Evolutionary conservation across 768 basidiomycete genomes (phyloP).

Genomic region (Trametes cinnabarina): DNA sequence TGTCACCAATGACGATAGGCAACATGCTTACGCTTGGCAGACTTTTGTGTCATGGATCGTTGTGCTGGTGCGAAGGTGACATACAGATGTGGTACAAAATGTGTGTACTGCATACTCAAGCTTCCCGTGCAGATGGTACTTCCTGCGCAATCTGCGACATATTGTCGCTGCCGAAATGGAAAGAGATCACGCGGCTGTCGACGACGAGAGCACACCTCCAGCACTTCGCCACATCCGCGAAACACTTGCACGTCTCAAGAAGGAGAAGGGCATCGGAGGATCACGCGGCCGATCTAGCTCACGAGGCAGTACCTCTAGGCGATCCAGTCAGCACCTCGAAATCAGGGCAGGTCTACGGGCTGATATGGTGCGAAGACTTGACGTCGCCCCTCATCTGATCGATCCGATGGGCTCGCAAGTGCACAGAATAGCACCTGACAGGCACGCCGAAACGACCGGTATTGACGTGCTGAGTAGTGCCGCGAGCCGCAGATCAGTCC

Average conservation of each 20-base stretch:
- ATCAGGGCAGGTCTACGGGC: constrained; percentile 1
- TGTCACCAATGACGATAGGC: too few species aligned
- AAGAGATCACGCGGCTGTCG: neutral
- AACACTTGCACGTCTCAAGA: neutral
- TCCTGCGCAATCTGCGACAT: constrained; percentile 21
- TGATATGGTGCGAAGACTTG: constrained; percentile 24
- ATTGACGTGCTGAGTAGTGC: constrained; percentile 3
- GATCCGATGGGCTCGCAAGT: constrained; percentile 20
- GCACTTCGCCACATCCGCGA: constrained; percentile 7
- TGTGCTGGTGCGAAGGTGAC: constrained; percentile 37
- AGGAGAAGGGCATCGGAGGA: neutral
- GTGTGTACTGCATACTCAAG: too few species aligned
- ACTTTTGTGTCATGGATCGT: constrained; percentile 40
- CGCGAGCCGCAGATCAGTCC: constrained; percentile 3
- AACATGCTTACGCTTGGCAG: constrained; percentile 7
- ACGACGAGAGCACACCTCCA: neutral
- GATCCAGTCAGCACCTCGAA: neutral
- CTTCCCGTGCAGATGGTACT: constrained; percentile 20
- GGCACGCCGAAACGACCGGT: neutral
- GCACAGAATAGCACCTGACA: neutral
- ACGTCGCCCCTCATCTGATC: constrained; percentile 20
- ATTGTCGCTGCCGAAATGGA: constrained; percentile 23
- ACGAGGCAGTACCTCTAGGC: neutral
- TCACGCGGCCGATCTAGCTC: neutral
- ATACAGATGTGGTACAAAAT: neutral